Evolutionary conservation across 1,284 basidiomycete genomes (phyloP).

Genomic region (Austropuccinia psidii): DNA sequence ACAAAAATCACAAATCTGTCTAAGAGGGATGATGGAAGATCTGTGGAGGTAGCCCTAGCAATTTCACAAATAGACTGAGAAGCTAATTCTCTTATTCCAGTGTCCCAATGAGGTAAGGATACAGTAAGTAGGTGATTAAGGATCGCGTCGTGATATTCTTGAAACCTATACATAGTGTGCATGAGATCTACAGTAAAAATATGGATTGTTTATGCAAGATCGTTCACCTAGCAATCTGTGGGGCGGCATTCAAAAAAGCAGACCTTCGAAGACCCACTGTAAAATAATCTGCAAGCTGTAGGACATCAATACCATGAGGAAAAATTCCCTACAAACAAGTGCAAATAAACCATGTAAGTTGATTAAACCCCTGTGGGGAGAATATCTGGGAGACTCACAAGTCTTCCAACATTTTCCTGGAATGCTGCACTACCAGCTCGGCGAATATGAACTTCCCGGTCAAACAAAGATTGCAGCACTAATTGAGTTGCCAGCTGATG

Average conservation of each 20-base stretch:
- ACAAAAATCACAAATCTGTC: conserved; percentile 54
- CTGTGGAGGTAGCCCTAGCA: conserved; percentile 60
- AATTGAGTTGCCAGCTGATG: conserved; percentile 62
- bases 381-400: conserved; percentile 54
- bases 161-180: conserved; percentile 48
- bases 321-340: conserved; percentile 62
- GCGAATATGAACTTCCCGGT: conserved; percentile 91
- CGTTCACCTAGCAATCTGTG: conserved; percentile 69
- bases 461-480: conserved; percentile 71
- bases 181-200: too few species aligned
- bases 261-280: conserved; percentile 76
- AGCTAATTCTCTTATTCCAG: conserved; percentile 68
- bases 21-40: conserved; percentile 54
- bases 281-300: conserved; percentile 89
- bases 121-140: conserved; percentile 67
- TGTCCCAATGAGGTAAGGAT: conserved; percentile 83
- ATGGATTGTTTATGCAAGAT: conserved; percentile 49
- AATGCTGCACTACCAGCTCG: conserved; percentile 95
- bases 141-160: conserved; percentile 63
- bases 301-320: conserved; percentile 84
- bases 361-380: conserved; percentile 16
- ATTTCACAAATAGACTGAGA: conserved; percentile 62
- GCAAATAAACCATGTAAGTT: background rate
- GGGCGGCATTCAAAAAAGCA: conserved; percentile 73
- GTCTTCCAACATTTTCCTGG: conserved; percentile 91